phyloP scores from a whole-genome alignment of 2,329 filamentous ascomycete species.

The Claviceps capensis region DNA sequence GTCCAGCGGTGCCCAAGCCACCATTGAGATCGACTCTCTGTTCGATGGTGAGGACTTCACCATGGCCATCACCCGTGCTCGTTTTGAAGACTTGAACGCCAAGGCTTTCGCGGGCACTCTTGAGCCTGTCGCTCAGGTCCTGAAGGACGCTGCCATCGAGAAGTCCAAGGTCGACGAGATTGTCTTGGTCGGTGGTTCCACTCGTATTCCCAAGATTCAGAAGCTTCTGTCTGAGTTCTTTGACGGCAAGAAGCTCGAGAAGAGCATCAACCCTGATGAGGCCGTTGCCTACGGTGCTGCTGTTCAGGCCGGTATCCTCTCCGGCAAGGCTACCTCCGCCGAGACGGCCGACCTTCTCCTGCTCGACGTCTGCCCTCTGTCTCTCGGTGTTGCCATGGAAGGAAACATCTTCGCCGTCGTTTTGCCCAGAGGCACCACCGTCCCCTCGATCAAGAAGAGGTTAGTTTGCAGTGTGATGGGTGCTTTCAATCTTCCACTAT shows the following conservation, averaged over 20 bases:
- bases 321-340: conserved; percentile 90
- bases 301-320: conserved; percentile 96
- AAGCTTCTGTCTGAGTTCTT: conserved; percentile 99
- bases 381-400: conserved; percentile 98
- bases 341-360: conserved; percentile 91
- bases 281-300: conserved; percentile 97
- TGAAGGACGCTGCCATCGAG: conserved; percentile 80
- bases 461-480: not conserved
- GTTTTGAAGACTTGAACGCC: conserved; percentile 97
- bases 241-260: conserved; percentile 99
- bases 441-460: conserved; percentile 65
- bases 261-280: conserved; percentile 99
- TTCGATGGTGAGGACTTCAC: conserved; percentile 98
- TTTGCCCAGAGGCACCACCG: conserved; percentile 43
- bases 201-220: conserved; percentile 97
- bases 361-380: conserved; percentile 90
- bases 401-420: conserved; percentile 97
- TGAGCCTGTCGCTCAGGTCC: conserved; percentile 88
- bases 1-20: conserved; percentile 93
- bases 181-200: conserved; percentile 95
- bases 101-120: conserved; percentile 90
- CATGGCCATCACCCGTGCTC: conserved; percentile 91
- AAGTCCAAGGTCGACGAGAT: conserved; percentile 96
- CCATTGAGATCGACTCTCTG: conserved; percentile 96
- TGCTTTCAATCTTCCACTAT: not conserved